These are phyloP conservation scores for Aspergillus nanangensis DNA, from an alignment of 495 filamentous ascomycete species.

Conservation along the genomic window DNA sequence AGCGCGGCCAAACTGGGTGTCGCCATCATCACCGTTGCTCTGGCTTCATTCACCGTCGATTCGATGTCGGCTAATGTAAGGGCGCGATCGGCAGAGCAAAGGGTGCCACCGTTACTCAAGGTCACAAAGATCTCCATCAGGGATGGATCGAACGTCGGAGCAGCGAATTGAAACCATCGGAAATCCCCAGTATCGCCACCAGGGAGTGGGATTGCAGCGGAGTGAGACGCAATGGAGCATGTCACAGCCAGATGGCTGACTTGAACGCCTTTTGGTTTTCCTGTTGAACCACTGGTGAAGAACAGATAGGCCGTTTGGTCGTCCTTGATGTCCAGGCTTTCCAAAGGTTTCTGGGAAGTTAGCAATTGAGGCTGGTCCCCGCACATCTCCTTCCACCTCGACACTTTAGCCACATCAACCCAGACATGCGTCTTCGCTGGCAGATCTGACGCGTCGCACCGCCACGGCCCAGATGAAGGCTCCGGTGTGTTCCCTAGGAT, in stretches of 20 bases:
- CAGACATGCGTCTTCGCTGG: constrained; percentile 9
- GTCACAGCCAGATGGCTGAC: constrained; percentile 68
- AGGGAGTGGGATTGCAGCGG: constrained; percentile 17
- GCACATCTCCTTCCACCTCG: constrained; percentile 14
- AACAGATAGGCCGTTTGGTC: constrained; percentile 71
- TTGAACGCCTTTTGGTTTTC: constrained; percentile 76
- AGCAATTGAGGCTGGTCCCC: neutral
- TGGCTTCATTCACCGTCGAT: constrained; percentile 19
- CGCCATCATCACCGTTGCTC: constrained; percentile 25
- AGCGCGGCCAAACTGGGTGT: constrained; percentile 29
- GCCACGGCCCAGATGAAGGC: constrained; percentile 6
- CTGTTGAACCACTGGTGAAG: constrained; percentile 84
- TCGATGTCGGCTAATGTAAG: constrained; percentile 22
- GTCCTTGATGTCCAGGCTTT: constrained; percentile 8
- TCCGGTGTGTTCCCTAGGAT: constrained; percentile 36
- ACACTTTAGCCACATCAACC: constrained; percentile 21
- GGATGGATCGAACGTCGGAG: constrained; percentile 79
- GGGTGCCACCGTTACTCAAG: constrained; percentile 57
- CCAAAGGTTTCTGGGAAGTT: neutral
- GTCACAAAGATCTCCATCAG: constrained; percentile 85
- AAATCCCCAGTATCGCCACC: constrained; percentile 62
- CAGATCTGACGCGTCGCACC: neutral
- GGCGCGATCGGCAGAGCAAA: constrained; percentile 34
- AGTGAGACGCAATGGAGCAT: constrained; percentile 67
- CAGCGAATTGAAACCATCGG: constrained; percentile 73